A percentile compares a stretch with the other conserved stretches of the same genome.
Evolutionary conservation across 2,329 filamentous ascomycete species (phyloP).

Genomic region (Colletotrichum orbiculare): DNA sequence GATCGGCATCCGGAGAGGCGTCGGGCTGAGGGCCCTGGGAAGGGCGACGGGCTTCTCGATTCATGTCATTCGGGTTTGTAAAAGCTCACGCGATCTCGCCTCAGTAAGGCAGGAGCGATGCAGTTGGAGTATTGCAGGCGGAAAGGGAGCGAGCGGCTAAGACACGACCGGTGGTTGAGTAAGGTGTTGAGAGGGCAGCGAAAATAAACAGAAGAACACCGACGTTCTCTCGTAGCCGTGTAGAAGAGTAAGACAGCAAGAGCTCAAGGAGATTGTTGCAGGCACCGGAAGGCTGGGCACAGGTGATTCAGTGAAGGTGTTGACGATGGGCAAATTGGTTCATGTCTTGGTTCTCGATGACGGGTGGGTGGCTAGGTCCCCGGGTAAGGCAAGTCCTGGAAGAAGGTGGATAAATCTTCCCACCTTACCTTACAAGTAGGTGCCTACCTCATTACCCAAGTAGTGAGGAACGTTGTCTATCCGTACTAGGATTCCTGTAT

Average conservation of each 20-base stretch:
- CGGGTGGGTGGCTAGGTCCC: slow-evolving; percentile 8
- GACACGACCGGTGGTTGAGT: slow-evolving; percentile 8
- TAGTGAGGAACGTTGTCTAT: too few species aligned
- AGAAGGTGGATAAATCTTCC: slow-evolving; percentile 6
- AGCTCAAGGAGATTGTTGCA: slow-evolving; percentile 26
- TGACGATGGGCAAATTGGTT: slow-evolving; percentile 11
- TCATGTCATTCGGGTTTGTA: slow-evolving; percentile 56
- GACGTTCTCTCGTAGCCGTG: background rate
- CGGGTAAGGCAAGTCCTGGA: slow-evolving; percentile 5
- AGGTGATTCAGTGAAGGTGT: slow-evolving; percentile 12
- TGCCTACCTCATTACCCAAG: too few species aligned
- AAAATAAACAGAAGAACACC: background rate
- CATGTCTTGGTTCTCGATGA: slow-evolving; percentile 12
- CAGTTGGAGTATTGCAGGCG: background rate
- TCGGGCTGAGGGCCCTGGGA: slow-evolving; percentile 46
- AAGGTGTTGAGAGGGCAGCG: background rate
- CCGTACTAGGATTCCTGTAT: too few species aligned
- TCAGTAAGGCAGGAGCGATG: slow-evolving; percentile 17
- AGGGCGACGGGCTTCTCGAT: slow-evolving; percentile 55
- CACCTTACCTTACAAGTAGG: too few species aligned
- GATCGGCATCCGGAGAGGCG: slow-evolving; percentile 54
- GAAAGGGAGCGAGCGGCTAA: slow-evolving; percentile 15
- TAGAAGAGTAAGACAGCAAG: slow-evolving; percentile 7
- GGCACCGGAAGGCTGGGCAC: slow-evolving; percentile 14
- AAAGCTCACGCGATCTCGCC: slow-evolving; percentile 24